Evolutionary conservation across 2,329 filamentous ascomycete species (phyloP), one percentile per base, ranked within the genome.

Genomic region (Pseudogymnoascus sp.): DNA sequence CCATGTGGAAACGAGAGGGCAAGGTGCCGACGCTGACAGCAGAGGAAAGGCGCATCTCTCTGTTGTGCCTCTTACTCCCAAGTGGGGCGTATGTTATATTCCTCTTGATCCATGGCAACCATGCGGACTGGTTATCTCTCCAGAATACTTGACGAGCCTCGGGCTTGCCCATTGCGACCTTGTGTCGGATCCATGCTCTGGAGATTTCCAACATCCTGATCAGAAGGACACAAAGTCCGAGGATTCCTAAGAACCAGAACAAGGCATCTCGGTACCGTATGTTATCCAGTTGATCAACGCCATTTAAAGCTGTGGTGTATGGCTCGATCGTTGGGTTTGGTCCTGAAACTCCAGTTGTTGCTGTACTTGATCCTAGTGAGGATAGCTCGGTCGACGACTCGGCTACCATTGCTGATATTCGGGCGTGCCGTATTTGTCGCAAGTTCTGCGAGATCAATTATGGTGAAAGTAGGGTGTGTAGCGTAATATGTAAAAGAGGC

Each of bases 61-160:
- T 79, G 76, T 88, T 88, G 74, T 89, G 86, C 56, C 86, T 82
- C 71, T 87, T 88, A 12, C 76, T 82, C 75, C 81, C 82, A 23
- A 89, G 74, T 2, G 86, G 86, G 1, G 86, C 85, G 68, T 88
- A 85, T 56, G 83, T 77, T 63, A 89, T 69, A 67, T 86, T 75
- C 72, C 82, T 84, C 77, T 88, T 88, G 68, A 88, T 68, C 64
- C 75, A 75, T 11, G 85, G 84, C 79, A 85, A 84, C 82, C 82
- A 84, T 63, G 75, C 77, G 78, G 78, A 84, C 70, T 84, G 82
- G 12, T 82, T 78, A 21, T 72, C 70, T 67, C 78, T 82, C 84
- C 84, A 88, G 73, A 85, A 88, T 44, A 70, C 72, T 69, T 88
- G 85, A 69, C 78, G 78, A 1, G 79, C 74, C 11, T 77, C 79